A percentile compares a stretch with the other conserved stretches of the same genome.
Evolutionary conservation across 352 stramenopile species (phyloP).

Genomic region (Globisporangium middletonii): DNA sequence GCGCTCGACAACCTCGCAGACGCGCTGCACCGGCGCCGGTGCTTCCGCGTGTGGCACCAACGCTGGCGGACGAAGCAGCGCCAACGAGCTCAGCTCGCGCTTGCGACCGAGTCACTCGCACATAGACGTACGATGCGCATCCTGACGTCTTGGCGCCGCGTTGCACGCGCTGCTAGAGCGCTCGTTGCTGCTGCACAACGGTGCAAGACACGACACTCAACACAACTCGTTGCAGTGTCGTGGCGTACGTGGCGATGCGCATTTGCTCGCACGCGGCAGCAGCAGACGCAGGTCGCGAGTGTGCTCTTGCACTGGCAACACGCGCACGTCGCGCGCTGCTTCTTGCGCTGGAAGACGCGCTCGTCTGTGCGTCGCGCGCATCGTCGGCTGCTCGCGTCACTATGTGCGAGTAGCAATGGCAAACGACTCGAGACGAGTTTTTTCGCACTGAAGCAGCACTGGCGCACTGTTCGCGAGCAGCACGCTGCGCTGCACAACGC

Average conservation of each 20-base stretch:
- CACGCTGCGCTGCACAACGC: background rate
- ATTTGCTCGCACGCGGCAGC: background rate
- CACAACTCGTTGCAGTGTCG: background rate
- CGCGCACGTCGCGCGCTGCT: slow-evolving; percentile 17
- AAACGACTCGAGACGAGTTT: slow-evolving; percentile 19
- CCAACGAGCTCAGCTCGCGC: background rate
- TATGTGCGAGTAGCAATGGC: slow-evolving; percentile 11
- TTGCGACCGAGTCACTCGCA: slow-evolving; percentile 9
- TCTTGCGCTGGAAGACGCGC: slow-evolving; percentile 28
- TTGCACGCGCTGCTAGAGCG: background rate
- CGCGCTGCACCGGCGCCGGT: background rate
- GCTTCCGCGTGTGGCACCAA: slow-evolving; percentile 17
- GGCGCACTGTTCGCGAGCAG: background rate
- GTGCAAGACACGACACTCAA: background rate
- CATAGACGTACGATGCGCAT: background rate
- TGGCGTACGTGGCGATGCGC: background rate
- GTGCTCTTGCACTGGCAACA: slow-evolving; percentile 23
- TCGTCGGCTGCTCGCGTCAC: slow-evolving; percentile 14
- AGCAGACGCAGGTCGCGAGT: background rate
- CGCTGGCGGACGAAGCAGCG: slow-evolving; percentile 4
- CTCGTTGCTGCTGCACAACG: background rate
- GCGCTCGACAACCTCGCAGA: slow-evolving; percentile 1
- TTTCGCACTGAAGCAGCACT: slow-evolving; percentile 17
- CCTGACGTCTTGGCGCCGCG: slow-evolving; percentile 17
- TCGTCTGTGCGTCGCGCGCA: slow-evolving; percentile 27